phyloP scores from a whole-genome alignment of 208 protist genomes.

The Zelonia costaricensis region DNA sequence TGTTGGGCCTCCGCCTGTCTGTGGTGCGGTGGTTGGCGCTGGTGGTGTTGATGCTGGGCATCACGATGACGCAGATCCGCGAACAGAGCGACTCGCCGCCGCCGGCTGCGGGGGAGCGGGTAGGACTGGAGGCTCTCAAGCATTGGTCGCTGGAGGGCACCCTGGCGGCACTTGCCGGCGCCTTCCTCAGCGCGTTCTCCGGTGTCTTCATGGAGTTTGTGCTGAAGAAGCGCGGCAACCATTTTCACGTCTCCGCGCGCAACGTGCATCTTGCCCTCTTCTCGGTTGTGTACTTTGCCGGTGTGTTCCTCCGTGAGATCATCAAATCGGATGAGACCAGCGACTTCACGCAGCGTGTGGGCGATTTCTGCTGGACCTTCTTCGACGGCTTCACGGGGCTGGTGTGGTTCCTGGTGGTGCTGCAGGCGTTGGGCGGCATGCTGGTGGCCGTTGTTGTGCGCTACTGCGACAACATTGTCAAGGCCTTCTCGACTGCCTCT shows the following conservation, averaged over 20 bases:
- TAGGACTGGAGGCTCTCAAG: conserved; percentile 4
- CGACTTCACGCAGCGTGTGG: not conserved
- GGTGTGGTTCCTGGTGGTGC: conserved; percentile 56
- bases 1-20: conserved; percentile 34
- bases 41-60: conserved; percentile 38
- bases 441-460: conserved; percentile 66
- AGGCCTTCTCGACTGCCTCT: conserved; percentile 57
- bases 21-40: conserved; percentile 49
- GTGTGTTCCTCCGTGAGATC: conserved; percentile 1
- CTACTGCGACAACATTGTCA: conserved; percentile 81
- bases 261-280: conserved; percentile 55
- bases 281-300: conserved; percentile 31
- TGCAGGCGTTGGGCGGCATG: conserved; percentile 58
- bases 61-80: conserved; percentile 44
- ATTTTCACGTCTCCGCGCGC: conserved; percentile 18
- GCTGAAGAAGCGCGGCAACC: conserved; percentile 48
- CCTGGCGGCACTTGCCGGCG: conserved; percentile 28
- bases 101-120: too few species aligned
- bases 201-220: conserved; percentile 64
- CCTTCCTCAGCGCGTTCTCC: conserved; percentile 44
- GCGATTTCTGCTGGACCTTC: conserved; percentile 24
- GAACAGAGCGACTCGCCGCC: too few species aligned
- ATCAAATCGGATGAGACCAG: not conserved
- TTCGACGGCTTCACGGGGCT: conserved; percentile 56
- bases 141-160: conserved; percentile 35